Percentiles rank a stretch among this genome's conserved stretches.
phyloP scores from a whole-genome alignment of 1,284 basidiomycete species.

The Puccinia triticina region DNA sequence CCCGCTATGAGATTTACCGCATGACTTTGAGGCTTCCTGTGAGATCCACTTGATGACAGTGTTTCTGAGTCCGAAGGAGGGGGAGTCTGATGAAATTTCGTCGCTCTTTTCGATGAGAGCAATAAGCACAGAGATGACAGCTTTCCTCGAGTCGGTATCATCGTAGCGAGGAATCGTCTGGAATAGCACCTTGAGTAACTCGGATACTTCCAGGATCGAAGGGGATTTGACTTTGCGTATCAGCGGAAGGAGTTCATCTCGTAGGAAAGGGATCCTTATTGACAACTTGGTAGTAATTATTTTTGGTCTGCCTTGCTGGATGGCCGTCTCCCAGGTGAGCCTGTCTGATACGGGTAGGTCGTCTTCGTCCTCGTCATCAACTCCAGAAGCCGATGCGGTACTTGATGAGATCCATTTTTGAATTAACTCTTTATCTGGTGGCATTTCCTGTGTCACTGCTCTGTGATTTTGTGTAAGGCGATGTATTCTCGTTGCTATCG shows the following conservation, averaged over 20 bases:
- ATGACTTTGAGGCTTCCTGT: constrained; percentile 37
- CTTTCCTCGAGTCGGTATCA: constrained; percentile 45
- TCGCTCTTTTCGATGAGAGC: constrained; percentile 43
- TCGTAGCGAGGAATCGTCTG: constrained; percentile 51
- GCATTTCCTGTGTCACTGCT: background rate
- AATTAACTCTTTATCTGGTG: background rate
- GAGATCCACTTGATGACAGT: constrained; percentile 49
- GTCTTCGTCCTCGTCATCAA: constrained; percentile 25
- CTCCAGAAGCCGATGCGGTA: background rate
- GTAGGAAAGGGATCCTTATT: constrained; percentile 43
- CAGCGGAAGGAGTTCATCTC: constrained; percentile 34
- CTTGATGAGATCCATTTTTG: constrained; percentile 27
- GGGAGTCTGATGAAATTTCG: background rate
- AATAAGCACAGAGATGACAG: constrained; percentile 33
- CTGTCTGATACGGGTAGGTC: background rate
- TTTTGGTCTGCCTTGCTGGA: constrained; percentile 26
- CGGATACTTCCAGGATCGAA: constrained; percentile 3
- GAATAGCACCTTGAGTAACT: constrained; percentile 46
- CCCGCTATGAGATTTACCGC: constrained; percentile 28
- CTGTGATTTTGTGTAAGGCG: background rate
- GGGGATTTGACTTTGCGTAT: background rate
- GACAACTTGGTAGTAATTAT: constrained; percentile 50
- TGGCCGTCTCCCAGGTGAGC: constrained; percentile 39
- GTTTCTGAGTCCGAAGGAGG: constrained; percentile 9
- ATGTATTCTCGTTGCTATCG: background rate